These are phyloP conservation scores for Leptographium lundbergii DNA, from an alignment of 2,329 filamentous ascomycete species.

Conservation along the genomic window DNA sequence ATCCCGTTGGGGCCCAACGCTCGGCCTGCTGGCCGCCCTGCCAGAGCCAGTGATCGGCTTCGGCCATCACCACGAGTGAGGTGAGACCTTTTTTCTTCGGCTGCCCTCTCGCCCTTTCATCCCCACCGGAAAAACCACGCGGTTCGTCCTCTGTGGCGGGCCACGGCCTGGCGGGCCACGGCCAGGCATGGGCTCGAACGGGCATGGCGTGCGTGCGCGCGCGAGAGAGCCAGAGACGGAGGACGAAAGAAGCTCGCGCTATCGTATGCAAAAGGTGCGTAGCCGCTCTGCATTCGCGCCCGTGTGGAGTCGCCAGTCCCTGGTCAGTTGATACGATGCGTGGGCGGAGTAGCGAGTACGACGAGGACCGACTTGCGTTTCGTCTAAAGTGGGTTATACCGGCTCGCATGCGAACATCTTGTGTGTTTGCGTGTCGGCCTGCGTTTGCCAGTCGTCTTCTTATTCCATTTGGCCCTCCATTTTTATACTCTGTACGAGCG, in stretches of 20 bases:
- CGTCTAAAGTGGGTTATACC: not conserved
- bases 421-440: not conserved
- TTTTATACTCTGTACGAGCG: not conserved
- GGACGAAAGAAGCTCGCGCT: conserved; percentile 2
- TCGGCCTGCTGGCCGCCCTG: too few species aligned
- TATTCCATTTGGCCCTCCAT: not conserved
- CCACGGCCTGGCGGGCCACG: not conserved
- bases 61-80: not conserved
- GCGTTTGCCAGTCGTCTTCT: not conserved
- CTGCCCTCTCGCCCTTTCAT: not conserved
- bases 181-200: not conserved
- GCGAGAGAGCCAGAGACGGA: not conserved
- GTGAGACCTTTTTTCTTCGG: not conserved
- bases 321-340: not conserved
- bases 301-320: not conserved
- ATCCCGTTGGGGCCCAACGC: too few species aligned
- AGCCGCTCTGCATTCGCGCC: conserved; percentile 7
- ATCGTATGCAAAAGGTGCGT: conserved; percentile 3
- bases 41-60: not conserved
- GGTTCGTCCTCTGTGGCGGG: conserved; percentile 1
- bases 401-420: not conserved
- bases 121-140: conserved; percentile 1
- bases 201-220: not conserved
- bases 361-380: not conserved
- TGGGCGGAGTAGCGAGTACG: not conserved